phyloP scores from a whole-genome alignment of 2,329 filamentous ascomycete genomes.

The Aspergillus brasiliensis region DNA sequence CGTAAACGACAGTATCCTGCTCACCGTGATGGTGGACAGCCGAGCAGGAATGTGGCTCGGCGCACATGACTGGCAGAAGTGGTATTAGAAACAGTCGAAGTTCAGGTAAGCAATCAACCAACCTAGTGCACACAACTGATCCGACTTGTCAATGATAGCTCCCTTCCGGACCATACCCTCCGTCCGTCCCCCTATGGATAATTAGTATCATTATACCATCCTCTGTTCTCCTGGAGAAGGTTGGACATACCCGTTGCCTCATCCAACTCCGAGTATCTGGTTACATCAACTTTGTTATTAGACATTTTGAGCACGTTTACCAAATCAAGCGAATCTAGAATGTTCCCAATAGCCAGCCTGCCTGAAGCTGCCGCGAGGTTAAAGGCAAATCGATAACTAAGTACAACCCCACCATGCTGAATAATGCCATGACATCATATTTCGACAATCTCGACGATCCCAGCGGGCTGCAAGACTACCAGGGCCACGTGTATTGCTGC shows the following conservation, averaged over 20 bases:
- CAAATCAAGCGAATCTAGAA: not conserved
- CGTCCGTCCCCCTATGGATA: not conserved
- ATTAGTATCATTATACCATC: not conserved
- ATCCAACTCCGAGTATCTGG: not conserved
- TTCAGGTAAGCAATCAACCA: not conserved
- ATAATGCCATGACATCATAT: not conserved
- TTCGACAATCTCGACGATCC: not conserved
- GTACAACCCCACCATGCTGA: not conserved
- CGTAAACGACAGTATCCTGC: not conserved
- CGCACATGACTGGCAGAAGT: not conserved
- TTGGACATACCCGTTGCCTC: not conserved
- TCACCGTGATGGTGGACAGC: not conserved
- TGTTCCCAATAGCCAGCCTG: too few species aligned
- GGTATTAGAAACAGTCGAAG: not conserved
- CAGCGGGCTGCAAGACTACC: too few species aligned
- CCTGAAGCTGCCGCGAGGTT: not conserved
- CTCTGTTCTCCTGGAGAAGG: not conserved
- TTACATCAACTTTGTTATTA: not conserved
- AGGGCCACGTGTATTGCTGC: not conserved
- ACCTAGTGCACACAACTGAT: not conserved
- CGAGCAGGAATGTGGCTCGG: not conserved
- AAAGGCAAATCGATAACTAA: not conserved
- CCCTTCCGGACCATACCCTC: not conserved
- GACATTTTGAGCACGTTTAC: not conserved
- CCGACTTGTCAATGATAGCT: not conserved